Percentiles rank a stretch among this genome's conserved stretches.
Evolutionary conservation across 805 yeast genomes (phyloP).

Genomic region (Pichia eremophila): DNA sequence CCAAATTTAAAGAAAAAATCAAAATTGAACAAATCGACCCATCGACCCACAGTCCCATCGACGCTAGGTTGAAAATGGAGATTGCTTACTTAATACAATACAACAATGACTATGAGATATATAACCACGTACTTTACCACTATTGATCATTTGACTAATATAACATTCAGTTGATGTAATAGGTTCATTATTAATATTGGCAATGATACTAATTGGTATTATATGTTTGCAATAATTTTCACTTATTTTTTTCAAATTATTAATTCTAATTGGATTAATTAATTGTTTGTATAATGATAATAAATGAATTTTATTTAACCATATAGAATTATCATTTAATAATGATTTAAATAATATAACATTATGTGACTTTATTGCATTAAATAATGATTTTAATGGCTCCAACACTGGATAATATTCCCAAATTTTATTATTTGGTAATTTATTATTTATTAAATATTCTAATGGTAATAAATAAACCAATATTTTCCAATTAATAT

Average conservation of each 20-base stretch:
- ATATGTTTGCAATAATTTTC: background rate
- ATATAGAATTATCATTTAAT: background rate
- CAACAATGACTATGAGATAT: background rate
- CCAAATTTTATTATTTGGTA: background rate
- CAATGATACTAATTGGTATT: background rate
- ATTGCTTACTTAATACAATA: background rate
- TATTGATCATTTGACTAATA: background rate
- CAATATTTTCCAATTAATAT: background rate
- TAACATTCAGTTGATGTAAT: background rate
- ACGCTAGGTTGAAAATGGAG: background rate
- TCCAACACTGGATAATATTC: background rate
- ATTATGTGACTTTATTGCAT: background rate
- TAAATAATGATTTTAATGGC: background rate
- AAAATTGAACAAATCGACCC: background rate
- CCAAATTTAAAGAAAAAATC: background rate
- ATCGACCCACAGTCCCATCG: background rate
- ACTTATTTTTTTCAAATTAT: background rate
- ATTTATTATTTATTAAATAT: background rate
- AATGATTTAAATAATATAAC: background rate
- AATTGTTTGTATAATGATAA: background rate
- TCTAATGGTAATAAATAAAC: constrained; percentile 1
- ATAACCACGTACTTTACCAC: background rate
- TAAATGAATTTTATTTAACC: background rate
- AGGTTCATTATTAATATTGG: background rate
- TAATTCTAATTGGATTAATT: background rate